Evolutionary conservation across 345 rosid species (phyloP), one percentile per base, ranked within the genome.

Genomic region (Pugionium dolabratum): DNA sequence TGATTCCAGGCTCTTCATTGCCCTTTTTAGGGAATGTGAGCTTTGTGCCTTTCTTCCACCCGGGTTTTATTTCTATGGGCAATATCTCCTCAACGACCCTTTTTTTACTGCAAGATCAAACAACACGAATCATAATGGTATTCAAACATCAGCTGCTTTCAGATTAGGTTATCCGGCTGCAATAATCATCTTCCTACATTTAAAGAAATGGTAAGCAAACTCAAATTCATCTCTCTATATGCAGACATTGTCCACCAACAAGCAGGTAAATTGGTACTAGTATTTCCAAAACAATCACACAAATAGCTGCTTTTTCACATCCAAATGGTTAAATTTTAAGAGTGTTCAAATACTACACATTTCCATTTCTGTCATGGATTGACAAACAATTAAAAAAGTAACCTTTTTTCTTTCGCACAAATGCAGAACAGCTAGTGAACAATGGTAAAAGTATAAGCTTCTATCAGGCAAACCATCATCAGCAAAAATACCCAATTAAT

Each of bases 41-140:
- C 79, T 86, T 93, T 27, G 96, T 90, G 52, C 98, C 97, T 79
- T 80, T 90, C 85, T 93, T 90, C 98, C 98, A 93, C 50, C 98
- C 98, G 28, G 97, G 90, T 80, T 80, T 93, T 76, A 93, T 75
- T 59, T 93, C 97, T 54, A 93, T 86, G 10, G 87, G 82, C 78
- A 93, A 55, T 60, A 88, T 90, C 77, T 93, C 97, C 74, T 90
- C 94, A 45, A 85, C 62, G 4, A 71, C 66, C 64, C 75, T 80
- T 37, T 63, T 40, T 76, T 52, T 82, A 18, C 98, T 93, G 85
- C 85, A 82, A 59, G 35, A 59, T 46, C 75, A 71, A 57, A 62
- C 58, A 59, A 42, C 57, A 66, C 18, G 9, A 34, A 44, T 69
- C 57, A 57, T 49, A 35, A 48, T 56, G 64, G 54, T 10, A 27